Percentiles rank a stretch among this genome's conserved stretches.
Conservation (phyloP, 257 asterid species). For the Echium plantagineum region DNA sequence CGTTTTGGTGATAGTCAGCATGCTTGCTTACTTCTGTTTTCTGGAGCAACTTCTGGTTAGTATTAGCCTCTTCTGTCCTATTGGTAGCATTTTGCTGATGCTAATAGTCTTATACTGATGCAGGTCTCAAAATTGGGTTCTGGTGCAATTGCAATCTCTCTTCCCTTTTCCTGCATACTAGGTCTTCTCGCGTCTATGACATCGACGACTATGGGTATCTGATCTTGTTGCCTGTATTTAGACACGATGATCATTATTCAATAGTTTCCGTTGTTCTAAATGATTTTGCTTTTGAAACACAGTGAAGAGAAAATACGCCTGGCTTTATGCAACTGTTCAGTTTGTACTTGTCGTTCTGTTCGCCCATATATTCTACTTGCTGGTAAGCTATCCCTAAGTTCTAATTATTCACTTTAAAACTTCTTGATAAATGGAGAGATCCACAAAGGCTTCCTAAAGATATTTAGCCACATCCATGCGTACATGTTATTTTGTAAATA, state of each 20-base stretch:
- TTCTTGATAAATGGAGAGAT: not conserved
- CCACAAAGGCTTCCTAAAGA: too few species aligned
- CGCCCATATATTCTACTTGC: conserved; percentile 66
- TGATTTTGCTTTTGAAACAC: conserved; percentile 7
- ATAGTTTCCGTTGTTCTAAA: conserved; percentile 2
- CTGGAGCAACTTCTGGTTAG: conserved; percentile 95
- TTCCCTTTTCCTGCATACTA: conserved; percentile 87
- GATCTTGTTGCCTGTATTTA: conserved; percentile 5
- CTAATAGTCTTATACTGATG: conserved; percentile 10
- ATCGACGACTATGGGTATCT: conserved; percentile 85
- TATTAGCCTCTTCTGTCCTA: not conserved
- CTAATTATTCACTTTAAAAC: conserved; percentile 5
- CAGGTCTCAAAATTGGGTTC: conserved; percentile 76
- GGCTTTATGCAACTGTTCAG: conserved; percentile 77
- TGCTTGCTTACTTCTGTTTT: conserved; percentile 93
- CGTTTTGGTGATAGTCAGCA: conserved; percentile 80
- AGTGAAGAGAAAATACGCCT: conserved; percentile 71
- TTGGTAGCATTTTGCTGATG: conserved; percentile 5
- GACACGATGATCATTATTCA: not conserved
- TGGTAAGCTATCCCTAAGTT: conserved; percentile 40
- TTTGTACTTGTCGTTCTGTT: conserved; percentile 67
- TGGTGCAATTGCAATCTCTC: conserved; percentile 82
- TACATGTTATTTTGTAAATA: too few species aligned
- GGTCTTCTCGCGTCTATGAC: conserved; percentile 98
- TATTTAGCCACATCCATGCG: too few species aligned